Conservation (phyloP, 2,329 filamentous ascomycete genomes). For the Monosporascus ibericus region DNA sequence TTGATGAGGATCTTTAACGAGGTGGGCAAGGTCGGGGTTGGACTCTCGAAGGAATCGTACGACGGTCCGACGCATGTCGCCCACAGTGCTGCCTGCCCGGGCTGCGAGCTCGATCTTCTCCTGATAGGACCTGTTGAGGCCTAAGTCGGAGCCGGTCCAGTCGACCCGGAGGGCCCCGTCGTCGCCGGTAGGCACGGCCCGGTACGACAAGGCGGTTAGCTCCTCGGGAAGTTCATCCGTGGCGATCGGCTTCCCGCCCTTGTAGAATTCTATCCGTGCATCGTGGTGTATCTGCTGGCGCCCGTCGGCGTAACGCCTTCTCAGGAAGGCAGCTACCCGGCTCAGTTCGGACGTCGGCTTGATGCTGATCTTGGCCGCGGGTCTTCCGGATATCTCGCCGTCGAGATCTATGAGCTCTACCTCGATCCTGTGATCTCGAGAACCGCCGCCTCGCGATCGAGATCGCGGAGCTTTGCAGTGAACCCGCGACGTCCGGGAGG, state of each 20-base stretch:
- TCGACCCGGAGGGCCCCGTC: constrained; percentile 10
- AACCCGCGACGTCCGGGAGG: too few relatives aligned
- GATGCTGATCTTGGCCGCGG: neutral
- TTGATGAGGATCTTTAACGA: constrained; percentile 19
- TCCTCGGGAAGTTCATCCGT: constrained; percentile 10
- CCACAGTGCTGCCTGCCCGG: constrained; percentile 21
- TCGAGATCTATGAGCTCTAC: neutral
- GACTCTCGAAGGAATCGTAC: constrained; percentile 13
- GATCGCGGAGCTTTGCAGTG: too few relatives aligned
- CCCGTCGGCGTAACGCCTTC: constrained; percentile 1
- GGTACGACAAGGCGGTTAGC: constrained; percentile 11
- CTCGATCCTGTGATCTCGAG: neutral
- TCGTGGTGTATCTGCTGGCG: constrained; percentile 5
- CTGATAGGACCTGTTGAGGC: constrained; percentile 6
- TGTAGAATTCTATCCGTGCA: constrained; percentile 13
- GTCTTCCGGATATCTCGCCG: neutral
- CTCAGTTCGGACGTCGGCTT: neutral
- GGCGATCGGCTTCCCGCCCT: constrained; percentile 3
- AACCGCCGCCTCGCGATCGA: neutral
- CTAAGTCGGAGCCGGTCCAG: constrained; percentile 8
- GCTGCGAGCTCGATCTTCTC: constrained; percentile 11
- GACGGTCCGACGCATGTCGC: constrained; percentile 17
- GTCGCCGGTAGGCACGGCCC: constrained; percentile 10
- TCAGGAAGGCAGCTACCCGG: constrained; percentile 4
- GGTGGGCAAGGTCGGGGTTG: neutral